Evolutionary conservation across 106 monocot genomes (phyloP), one percentile per base, ranked within the genome.

Genomic region (Dendrobium catenatum): DNA sequence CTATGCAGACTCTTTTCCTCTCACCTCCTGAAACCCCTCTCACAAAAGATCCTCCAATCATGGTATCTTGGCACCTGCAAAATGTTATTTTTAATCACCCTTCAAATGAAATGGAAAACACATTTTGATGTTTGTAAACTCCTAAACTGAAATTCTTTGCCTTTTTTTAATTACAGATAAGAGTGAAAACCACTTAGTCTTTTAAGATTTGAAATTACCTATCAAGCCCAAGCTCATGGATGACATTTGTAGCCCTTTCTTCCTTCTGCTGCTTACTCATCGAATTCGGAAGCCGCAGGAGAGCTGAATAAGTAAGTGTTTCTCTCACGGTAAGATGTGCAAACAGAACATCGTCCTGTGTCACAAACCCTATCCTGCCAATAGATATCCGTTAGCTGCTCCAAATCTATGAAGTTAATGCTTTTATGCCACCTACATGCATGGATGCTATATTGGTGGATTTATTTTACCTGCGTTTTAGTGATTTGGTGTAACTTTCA

Each of bases 1-100:
- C 94, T 73, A 94, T 94, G 85, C 94, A 94, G 43, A 94, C 94
- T 74, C 94, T 84, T 84, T 94, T 94, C 78, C 94, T 86, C 40
- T 94, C 94, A 7, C 94, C 94, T 58, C 94, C 94, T 37, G 94
- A 94, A 67, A 95, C 85, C 37, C 95, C 95, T 2, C 95, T 85
- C 37, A 95, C 88, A 80, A 88, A 87, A 26, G 95, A 76, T 70
- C 95, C 95, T 56, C 95, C 95, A 80, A 95, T 89, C 80, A 90
- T 95, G 18, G 90, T 92, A 76, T 95, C 92, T 72, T 92, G 92
- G 85, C 95, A 95, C 79, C 94, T 92, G 82, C 33, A 64, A 55
- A 51, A 80, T 66, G 64, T 5, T 66, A 24, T 66, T 66, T 66
- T n/a, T 22, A 26, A 66, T 66, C 64, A 66, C 1, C 15, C n/a